Conservation (phyloP, 129 eudicot species). For the carrot (Daucus carota) region DNA sequence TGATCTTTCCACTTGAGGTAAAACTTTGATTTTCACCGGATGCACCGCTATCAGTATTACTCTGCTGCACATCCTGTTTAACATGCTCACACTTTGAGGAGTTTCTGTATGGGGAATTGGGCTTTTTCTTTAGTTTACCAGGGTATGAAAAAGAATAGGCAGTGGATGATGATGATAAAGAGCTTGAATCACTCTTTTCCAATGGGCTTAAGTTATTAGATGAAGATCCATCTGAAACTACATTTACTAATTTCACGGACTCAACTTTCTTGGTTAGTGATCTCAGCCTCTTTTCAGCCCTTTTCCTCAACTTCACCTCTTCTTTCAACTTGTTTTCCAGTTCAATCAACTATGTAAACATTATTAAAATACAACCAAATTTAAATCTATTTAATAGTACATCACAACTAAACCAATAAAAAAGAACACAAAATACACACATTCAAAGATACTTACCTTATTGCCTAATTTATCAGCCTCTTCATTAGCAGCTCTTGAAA, state of each 20-base stretch:
- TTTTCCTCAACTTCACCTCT: slow-evolving; percentile 66
- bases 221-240: slow-evolving; percentile 43
- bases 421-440: neutral
- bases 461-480: slow-evolving; percentile 44
- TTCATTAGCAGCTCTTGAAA: slow-evolving; percentile 73
- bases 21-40: slow-evolving; percentile 14
- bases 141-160: slow-evolving; percentile 16
- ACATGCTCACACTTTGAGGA: slow-evolving; percentile 7
- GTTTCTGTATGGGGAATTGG: slow-evolving; percentile 12
- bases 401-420: neutral
- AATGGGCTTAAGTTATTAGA: slow-evolving; percentile 23
- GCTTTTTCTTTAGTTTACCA: slow-evolving; percentile 12
- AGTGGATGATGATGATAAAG: slow-evolving; percentile 35
- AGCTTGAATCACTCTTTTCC: slow-evolving; percentile 39
- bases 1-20: slow-evolving; percentile 21
- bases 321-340: slow-evolving; percentile 54
- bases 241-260: slow-evolving; percentile 35
- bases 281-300: slow-evolving; percentile 69
- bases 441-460: slow-evolving; percentile 35
- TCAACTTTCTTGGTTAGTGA: slow-evolving; percentile 59
- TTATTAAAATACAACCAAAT: neutral
- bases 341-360: slow-evolving; percentile 44
- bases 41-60: neutral
- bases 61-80: slow-evolving; percentile 5
- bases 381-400: neutral